Evolutionary conservation across 148 eudicot genomes (phyloP).

Genomic region (Beta vulgaris): DNA sequence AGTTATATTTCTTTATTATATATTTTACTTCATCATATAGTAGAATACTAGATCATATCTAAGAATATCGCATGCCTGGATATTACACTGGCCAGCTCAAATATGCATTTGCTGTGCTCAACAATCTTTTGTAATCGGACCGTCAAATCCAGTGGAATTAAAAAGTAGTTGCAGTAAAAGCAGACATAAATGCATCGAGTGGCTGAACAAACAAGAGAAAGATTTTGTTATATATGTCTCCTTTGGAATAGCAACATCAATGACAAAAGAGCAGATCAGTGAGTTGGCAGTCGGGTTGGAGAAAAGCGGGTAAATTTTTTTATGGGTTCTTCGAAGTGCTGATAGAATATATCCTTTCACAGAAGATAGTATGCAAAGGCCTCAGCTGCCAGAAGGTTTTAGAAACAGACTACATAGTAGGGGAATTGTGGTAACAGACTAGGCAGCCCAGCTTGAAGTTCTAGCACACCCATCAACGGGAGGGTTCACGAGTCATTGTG

Average conservation of each 20-base stretch:
- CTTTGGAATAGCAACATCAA: slow-evolving; percentile 53
- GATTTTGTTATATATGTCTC: slow-evolving; percentile 64
- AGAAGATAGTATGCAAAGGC: slow-evolving; percentile 22
- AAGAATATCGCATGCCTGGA: too few species aligned
- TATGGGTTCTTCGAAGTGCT: slow-evolving; percentile 52
- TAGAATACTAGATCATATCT: slow-evolving; percentile 45
- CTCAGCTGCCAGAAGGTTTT: slow-evolving; percentile 50
- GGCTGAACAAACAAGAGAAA: slow-evolving; percentile 52
- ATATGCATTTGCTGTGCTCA: slow-evolving; percentile 30
- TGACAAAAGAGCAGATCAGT: slow-evolving; percentile 38
- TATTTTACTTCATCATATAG: too few species aligned
- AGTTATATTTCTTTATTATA: too few species aligned
- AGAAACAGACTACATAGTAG: slow-evolving; percentile 43
- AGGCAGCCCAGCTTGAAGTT: slow-evolving; percentile 68
- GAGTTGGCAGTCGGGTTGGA: slow-evolving; percentile 66
- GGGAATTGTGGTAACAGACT: slow-evolving; percentile 51
- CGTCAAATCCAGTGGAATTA: slow-evolving; percentile 27
- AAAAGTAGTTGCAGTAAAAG: background rate
- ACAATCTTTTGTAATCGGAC: slow-evolving; percentile 48
- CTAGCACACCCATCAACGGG: slow-evolving; percentile 47
- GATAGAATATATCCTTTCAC: slow-evolving; percentile 14
- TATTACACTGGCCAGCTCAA: too few species aligned
- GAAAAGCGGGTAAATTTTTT: slow-evolving; percentile 45
- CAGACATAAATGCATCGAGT: slow-evolving; percentile 34
- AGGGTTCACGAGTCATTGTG: too few species aligned